A percentile compares a stretch with the other conserved stretches of the same genome.
These are phyloP conservation scores for Ogataea methanolica DNA, from an alignment of 805 yeast species.

Conservation along the genomic window DNA sequence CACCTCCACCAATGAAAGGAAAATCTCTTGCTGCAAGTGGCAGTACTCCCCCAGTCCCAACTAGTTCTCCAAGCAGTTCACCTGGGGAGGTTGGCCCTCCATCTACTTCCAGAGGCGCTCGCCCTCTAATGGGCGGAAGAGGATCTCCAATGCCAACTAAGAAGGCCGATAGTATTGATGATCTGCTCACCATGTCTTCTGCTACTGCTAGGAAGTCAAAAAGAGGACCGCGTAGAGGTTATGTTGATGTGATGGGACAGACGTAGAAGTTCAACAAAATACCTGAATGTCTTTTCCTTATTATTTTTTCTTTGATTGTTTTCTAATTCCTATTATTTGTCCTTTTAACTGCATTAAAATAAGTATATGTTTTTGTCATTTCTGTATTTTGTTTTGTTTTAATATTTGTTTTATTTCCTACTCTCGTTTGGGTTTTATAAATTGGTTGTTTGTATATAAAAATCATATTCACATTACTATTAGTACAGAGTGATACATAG, in stretches of 20 bases:
- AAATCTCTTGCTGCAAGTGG: conserved; percentile 31
- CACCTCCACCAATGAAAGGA: conserved; percentile 68
- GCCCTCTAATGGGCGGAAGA: conserved; percentile 6
- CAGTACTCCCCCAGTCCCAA: conserved; percentile 37
- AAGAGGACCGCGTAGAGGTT: conserved; percentile 53
- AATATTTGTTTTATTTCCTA: not conserved
- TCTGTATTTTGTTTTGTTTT: not conserved
- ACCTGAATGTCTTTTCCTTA: not conserved
- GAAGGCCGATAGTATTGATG: conserved; percentile 27
- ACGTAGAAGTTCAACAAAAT: conserved; percentile 2
- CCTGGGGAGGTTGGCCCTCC: conserved; percentile 29
- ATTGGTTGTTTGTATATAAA: not conserved
- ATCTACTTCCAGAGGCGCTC: conserved; percentile 5
- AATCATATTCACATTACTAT: not conserved
- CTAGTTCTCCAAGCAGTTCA: conserved; percentile 28
- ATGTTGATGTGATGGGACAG: conserved; percentile 59
- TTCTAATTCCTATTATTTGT: not conserved
- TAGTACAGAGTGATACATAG: not conserved
- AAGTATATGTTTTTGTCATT: not conserved
- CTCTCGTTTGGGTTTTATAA: not conserved
- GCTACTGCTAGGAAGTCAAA: conserved; percentile 41
- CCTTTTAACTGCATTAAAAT: not conserved
- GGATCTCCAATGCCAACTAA: conserved; percentile 8
- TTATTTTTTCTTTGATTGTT: not conserved
- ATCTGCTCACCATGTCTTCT: conserved; percentile 23